phyloP scores from a whole-genome alignment of 2,329 filamentous ascomycete genomes.

The Diaporthe capsici region DNA sequence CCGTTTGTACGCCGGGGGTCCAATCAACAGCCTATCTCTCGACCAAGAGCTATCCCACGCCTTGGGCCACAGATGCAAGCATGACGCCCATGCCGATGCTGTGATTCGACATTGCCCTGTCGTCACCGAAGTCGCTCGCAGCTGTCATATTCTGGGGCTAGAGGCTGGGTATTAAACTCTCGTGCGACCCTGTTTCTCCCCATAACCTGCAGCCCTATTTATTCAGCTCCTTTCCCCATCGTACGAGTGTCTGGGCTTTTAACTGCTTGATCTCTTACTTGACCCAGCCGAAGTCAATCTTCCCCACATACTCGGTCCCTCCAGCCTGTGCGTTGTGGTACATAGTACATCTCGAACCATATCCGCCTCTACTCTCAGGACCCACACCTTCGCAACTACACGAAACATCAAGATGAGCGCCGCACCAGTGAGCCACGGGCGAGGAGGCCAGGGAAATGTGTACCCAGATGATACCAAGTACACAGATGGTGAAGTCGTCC shows the following conservation, averaged over 20 bases:
- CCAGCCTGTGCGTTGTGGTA: neutral
- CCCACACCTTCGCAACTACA: neutral
- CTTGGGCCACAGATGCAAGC: conserved; percentile 3
- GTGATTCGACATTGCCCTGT: conserved; percentile 4
- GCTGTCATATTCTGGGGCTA: conserved; percentile 16
- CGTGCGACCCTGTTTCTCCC: neutral
- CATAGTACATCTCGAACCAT: neutral
- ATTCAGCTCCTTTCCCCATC: neutral
- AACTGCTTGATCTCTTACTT: neutral
- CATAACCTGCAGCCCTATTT: neutral
- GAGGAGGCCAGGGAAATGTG: conserved; percentile 75
- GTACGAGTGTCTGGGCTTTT: neutral
- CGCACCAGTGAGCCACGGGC: conserved; percentile 71
- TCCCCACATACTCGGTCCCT: neutral
- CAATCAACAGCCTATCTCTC: neutral
- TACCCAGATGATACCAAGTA: conserved; percentile 70
- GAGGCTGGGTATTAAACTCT: neutral
- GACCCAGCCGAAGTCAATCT: neutral
- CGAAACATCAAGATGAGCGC: conserved; percentile 50
- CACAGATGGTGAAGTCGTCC: conserved; percentile 73
- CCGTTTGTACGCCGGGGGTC: neutral
- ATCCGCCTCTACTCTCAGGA: neutral
- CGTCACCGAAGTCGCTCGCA: conserved; percentile 18
- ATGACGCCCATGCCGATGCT: neutral
- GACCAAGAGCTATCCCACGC: conserved; percentile 14